Evolutionary conservation across 2,329 filamentous ascomycete species (phyloP), one percentile per base, ranked within the genome.

Genomic region (Aspergillus luchuensis): DNA sequence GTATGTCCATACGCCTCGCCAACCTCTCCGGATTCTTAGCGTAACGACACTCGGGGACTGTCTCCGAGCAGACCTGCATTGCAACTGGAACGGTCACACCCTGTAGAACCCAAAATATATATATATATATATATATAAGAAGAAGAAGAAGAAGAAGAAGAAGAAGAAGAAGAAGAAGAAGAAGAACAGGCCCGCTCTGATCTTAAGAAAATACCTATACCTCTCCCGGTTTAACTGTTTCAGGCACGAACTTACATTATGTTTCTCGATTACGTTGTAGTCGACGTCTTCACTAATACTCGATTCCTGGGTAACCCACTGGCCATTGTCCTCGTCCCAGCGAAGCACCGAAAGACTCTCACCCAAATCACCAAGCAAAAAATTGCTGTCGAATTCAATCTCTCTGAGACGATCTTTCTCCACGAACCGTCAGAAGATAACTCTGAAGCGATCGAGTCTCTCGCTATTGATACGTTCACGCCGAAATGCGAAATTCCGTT

Each of bases 371-470:
- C 78, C 57, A 81, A 83, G 69, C 81, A 82, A 63, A 67, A 62
- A 15, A 80, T 84, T 57, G 80, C 82, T 13, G 68, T 73, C 21
- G 82, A 84, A 60, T 85, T 84, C 74, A 84, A 84, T 65, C 71
- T 81, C 33, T 83, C 81, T 2, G 82, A 85, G 63, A 82, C 81
- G 0, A 78, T 82, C 6, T 83, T 85, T 59, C 61, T 83, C 25
- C 75, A 81, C 73, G 79, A 81, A 45, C 15, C 43, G 5, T 21
- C 55, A 19, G 30, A 30, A 5, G 17, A n/a, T 19, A 8, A 17
- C 17, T 6, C 5, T 8, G 19, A 19, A 4, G 7, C 38, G 15
- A 60, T 69, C 11, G 49, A 64, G 28, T 10, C 19, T 28, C 72
- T 76, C 51, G 69, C 72, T 54, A 80, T 84, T 38, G 78, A 82